These are phyloP conservation scores for Leptodermis oblonga DNA, from an alignment of 257 asterid species.

Conservation along the genomic window DNA sequence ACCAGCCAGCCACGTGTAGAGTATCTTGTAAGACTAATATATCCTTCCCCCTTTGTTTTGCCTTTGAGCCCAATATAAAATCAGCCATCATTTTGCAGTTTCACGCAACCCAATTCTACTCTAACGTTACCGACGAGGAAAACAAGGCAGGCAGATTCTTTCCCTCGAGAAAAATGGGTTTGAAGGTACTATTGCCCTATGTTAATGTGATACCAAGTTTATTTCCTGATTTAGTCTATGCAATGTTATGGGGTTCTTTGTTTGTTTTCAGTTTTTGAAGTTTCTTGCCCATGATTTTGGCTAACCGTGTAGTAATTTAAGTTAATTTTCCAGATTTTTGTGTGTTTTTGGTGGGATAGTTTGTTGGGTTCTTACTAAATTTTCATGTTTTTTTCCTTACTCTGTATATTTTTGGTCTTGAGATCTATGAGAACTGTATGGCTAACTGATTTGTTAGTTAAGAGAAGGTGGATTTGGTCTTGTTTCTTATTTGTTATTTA, in stretches of 20 bases:
- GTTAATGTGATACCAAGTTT: background rate
- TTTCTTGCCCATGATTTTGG: background rate
- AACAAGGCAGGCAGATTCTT: background rate
- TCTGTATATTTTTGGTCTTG: background rate
- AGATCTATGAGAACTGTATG: background rate
- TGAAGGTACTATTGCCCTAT: conserved; percentile 17
- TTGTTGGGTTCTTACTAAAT: background rate
- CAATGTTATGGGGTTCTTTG: no score
- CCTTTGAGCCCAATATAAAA: background rate
- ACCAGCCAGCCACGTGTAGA: conserved; percentile 10
- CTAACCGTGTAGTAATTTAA: background rate
- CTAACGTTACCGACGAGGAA: background rate
- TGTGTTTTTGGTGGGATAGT: background rate
- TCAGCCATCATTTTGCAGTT: background rate
- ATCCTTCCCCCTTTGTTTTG: background rate
- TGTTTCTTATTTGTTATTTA: background rate
- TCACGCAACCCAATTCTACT: background rate
- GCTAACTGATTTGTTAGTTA: background rate
- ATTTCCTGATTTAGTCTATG: background rate
- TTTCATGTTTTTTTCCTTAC: background rate
- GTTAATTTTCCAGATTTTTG: background rate
- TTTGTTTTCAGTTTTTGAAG: background rate
- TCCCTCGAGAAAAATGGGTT: conserved; percentile 15
- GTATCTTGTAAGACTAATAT: background rate
- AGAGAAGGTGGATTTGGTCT: background rate